Percentiles rank a stretch among this genome's conserved stretches.
Evolutionary conservation across 768 basidiomycete species (phyloP).

Genomic region (Kwoniella dejecticola): DNA sequence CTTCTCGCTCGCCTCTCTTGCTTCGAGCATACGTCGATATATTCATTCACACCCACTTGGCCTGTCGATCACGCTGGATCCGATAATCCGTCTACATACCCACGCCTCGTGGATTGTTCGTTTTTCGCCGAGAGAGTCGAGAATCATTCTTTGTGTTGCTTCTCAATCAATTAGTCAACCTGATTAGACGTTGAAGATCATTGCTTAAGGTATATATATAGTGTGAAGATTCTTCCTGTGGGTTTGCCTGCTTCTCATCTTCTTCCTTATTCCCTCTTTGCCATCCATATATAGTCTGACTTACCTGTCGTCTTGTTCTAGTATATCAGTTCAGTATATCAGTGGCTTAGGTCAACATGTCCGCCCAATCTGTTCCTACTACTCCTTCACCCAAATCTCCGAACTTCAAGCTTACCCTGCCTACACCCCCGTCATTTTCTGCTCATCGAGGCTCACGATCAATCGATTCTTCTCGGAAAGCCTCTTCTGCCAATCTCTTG

Average conservation of each 20-base stretch:
- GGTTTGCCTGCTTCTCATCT: not conserved
- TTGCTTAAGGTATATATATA: not conserved
- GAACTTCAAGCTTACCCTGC: slow-evolving; percentile 27
- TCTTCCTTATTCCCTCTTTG: not conserved
- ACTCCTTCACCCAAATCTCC: slow-evolving; percentile 16
- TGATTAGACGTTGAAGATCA: not conserved
- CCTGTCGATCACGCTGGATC: too few relatives aligned
- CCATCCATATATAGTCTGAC: not conserved
- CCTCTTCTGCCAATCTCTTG: not conserved
- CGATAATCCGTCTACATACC: too few relatives aligned
- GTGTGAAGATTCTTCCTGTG: not conserved
- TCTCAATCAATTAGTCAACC: not conserved
- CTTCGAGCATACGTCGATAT: too few relatives aligned
- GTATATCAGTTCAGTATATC: not conserved
- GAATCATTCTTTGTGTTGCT: slow-evolving; percentile 3
- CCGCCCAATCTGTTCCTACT: not conserved
- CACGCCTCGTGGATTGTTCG: slow-evolving; percentile 8
- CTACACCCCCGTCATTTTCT: slow-evolving; percentile 46
- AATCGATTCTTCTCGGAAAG: not conserved
- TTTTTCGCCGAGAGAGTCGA: not conserved
- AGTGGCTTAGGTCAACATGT: not conserved
- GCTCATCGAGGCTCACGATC: slow-evolving; percentile 19
- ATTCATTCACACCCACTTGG: too few relatives aligned
- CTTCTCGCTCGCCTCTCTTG: too few relatives aligned
- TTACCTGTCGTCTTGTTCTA: not conserved